Evolutionary conservation across 805 yeast genomes (phyloP).

Genomic region (Ogataea methylovora): DNA sequence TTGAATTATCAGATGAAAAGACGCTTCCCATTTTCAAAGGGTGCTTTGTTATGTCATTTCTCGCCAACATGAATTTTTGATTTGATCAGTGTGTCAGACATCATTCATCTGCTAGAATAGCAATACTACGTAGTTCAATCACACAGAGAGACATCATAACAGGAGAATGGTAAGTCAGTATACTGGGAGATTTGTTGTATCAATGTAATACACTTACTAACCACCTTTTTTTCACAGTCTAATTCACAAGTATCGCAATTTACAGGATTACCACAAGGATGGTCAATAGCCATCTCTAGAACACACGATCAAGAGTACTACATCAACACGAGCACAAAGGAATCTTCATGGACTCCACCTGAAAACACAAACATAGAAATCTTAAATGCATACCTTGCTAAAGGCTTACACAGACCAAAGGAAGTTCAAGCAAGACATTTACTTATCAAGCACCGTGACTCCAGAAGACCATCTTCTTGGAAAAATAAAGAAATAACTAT

Average conservation of each 20-base stretch:
- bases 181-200: neutral
- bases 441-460: constrained; percentile 72
- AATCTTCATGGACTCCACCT: constrained; percentile 90
- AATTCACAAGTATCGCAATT: neutral
- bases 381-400: constrained; percentile 49
- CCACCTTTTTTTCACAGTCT: too few species aligned
- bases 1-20: too few species aligned
- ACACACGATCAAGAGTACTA: constrained; percentile 83
- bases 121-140: too few species aligned
- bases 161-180: too few species aligned
- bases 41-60: too few species aligned
- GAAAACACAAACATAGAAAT: constrained; percentile 62
- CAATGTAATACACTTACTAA: neutral
- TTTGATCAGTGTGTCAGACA: too few species aligned
- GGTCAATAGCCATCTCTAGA: constrained; percentile 75
- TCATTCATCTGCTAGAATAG: too few species aligned
- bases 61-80: too few species aligned
- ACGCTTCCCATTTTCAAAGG: too few species aligned
- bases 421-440: constrained; percentile 78
- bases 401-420: constrained; percentile 41
- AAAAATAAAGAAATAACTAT: constrained; percentile 66
- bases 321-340: constrained; percentile 59
- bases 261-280: constrained; percentile 80
- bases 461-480: constrained; percentile 92
- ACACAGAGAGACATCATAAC: too few species aligned